Percentiles rank a stretch among this genome's conserved stretches.
These are phyloP conservation scores for Fusarium dlaminii DNA, from an alignment of 2,329 filamentous ascomycete species.

Conservation along the genomic window DNA sequence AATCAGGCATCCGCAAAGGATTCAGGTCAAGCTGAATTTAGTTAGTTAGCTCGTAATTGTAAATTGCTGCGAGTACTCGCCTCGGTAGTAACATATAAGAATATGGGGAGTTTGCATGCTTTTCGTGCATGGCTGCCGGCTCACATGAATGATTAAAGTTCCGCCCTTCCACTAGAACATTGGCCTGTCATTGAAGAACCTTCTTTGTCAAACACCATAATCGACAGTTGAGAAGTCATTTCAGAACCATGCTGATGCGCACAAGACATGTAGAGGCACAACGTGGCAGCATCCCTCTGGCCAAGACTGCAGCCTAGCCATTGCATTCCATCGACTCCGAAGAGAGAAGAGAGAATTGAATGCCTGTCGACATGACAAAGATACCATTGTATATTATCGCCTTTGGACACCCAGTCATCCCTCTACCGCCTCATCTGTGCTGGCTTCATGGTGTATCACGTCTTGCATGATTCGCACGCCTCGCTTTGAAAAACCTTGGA, in stretches of 20 bases:
- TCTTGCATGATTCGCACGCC: conserved; percentile 12
- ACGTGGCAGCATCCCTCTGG: conserved; percentile 42
- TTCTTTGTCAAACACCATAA: conserved; percentile 18
- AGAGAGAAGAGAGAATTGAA: conserved; percentile 15
- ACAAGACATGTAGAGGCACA: conserved; percentile 34
- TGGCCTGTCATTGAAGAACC: conserved; percentile 10
- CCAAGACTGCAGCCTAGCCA: conserved; percentile 17
- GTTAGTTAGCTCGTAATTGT: conserved; percentile 18
- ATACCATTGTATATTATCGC: conserved; percentile 22
- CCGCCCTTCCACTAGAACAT: conserved; percentile 15
- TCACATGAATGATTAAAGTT: conserved; percentile 47
- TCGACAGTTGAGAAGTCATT: conserved; percentile 31
- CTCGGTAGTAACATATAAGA: conserved; percentile 31
- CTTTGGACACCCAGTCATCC: conserved; percentile 28
- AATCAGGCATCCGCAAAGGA: conserved; percentile 3
- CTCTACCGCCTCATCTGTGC: conserved; percentile 31
- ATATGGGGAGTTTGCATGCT: conserved; percentile 41
- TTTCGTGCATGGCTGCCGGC: conserved; percentile 46
- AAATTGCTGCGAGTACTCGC: conserved; percentile 20
- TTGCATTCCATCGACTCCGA: conserved; percentile 27
- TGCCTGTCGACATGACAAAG: conserved; percentile 1
- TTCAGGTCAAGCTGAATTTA: conserved; percentile 14
- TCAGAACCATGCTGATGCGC: conserved; percentile 19
- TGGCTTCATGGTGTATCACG: conserved; percentile 1
- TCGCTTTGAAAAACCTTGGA: conserved; percentile 7